Conservation (phyloP, 2,329 filamentous ascomycete genomes). For the Botrytis pseudocinerea region DNA sequence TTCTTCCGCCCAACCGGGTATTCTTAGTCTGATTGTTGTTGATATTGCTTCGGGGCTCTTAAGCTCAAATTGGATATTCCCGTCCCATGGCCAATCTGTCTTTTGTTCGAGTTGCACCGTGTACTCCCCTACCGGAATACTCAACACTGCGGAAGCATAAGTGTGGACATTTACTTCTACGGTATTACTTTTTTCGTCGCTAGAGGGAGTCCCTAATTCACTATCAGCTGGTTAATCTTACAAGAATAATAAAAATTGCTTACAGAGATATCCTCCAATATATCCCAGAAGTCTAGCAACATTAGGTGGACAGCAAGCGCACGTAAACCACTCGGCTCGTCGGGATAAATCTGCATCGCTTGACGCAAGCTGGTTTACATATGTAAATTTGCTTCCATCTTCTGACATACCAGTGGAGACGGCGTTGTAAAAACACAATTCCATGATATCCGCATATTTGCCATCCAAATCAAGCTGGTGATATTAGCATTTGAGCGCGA, state of each 20-base stretch:
- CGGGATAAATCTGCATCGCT: conserved; percentile 51
- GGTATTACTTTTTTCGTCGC: conserved; percentile 39
- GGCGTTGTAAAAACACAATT: conserved; percentile 61
- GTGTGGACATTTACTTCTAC: conserved; percentile 54
- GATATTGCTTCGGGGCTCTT: conserved; percentile 38
- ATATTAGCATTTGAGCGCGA: not conserved
- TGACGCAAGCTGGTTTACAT: conserved; percentile 61
- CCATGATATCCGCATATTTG: conserved; percentile 59
- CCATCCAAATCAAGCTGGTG: conserved; percentile 50
- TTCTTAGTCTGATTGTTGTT: conserved; percentile 50
- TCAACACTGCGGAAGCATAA: conserved; percentile 52
- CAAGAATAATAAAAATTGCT: conserved; percentile 36
- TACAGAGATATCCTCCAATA: conserved; percentile 59
- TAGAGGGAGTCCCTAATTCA: not conserved
- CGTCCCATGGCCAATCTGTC: conserved; percentile 59
- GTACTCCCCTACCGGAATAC: conserved; percentile 43
- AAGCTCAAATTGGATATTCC: conserved; percentile 51
- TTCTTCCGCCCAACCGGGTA: conserved; percentile 54
- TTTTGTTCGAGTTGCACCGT: conserved; percentile 49
- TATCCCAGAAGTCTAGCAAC: conserved; percentile 56
- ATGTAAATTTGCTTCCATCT: conserved; percentile 59
- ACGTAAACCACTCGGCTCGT: conserved; percentile 58
- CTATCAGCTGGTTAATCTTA: not conserved
- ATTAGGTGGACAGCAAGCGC: conserved; percentile 62
- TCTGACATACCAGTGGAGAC: conserved; percentile 58